Percentiles rank a stretch among this genome's conserved stretches.
phyloP scores from a whole-genome alignment of 2,329 filamentous ascomycete genomes.

The Biscogniauxia sp. region DNA sequence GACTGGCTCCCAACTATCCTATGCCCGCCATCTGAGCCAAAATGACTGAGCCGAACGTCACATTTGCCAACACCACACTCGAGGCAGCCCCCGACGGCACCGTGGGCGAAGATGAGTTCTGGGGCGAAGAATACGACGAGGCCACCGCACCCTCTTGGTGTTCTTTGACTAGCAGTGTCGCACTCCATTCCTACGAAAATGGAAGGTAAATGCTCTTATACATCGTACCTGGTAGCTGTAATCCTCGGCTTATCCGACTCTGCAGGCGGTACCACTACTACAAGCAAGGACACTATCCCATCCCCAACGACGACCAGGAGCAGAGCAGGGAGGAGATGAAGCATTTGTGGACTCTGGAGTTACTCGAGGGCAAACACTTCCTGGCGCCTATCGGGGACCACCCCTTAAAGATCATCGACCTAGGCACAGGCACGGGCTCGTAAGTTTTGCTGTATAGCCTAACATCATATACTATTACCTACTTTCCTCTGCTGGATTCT shows the following conservation, averaged over 20 bases:
- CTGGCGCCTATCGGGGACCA: slow-evolving; percentile 43
- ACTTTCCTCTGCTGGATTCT: not conserved
- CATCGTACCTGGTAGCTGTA: not conserved
- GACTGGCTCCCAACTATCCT: not conserved
- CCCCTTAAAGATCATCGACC: slow-evolving; percentile 49
- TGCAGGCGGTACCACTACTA: slow-evolving; percentile 49
- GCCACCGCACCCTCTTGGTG: slow-evolving; percentile 5
- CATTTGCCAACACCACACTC: not conserved
- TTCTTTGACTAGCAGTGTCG: slow-evolving; percentile 8
- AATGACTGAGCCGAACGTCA: not conserved
- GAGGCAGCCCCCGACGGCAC: not conserved
- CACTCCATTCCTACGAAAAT: slow-evolving; percentile 8
- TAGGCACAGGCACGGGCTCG: slow-evolving; percentile 47
- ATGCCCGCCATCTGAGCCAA: not conserved
- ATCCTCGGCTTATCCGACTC: slow-evolving; percentile 1
- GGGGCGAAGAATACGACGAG: slow-evolving; percentile 1
- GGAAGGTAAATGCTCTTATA: slow-evolving; percentile 6
- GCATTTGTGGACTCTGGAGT: slow-evolving; percentile 48
- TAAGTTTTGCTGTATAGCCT: not conserved
- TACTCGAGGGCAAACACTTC: slow-evolving; percentile 42
- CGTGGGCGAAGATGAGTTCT: not conserved
- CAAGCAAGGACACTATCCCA: slow-evolving; percentile 44
- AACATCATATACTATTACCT: not conserved
- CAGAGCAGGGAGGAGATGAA: slow-evolving; percentile 48
- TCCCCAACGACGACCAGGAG: slow-evolving; percentile 53